Percentiles rank a stretch among this genome's conserved stretches.
Conservation (phyloP, 306 rosid genomes). For the Quercus gilva region DNA sequence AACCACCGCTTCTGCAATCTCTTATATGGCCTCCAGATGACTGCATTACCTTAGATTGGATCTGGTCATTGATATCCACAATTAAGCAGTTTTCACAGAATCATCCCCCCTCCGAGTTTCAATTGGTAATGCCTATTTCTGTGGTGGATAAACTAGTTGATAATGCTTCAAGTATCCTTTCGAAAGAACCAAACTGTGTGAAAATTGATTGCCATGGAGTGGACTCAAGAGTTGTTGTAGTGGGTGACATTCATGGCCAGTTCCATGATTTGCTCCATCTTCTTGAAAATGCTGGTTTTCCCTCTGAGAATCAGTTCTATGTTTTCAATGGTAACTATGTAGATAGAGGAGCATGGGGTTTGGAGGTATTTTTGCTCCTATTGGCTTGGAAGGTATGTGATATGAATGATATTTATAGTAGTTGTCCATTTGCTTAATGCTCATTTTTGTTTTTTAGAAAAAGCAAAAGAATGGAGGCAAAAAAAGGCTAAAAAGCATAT, state of each 20-base stretch:
- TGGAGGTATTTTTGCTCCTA: slow-evolving; percentile 80
- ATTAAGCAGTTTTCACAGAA: slow-evolving; percentile 51
- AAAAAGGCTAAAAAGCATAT: background rate
- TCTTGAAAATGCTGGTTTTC: slow-evolving; percentile 58
- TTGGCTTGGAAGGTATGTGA: slow-evolving; percentile 88
- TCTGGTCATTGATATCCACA: slow-evolving; percentile 57
- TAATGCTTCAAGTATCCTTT: slow-evolving; percentile 52
- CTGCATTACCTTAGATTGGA: slow-evolving; percentile 69
- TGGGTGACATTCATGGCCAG: slow-evolving; percentile 84
- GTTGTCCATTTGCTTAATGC: background rate
- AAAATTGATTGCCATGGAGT: slow-evolving; percentile 61
- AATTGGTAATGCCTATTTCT: slow-evolving; percentile 41
- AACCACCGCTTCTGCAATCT: slow-evolving; percentile 38
- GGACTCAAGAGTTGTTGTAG: slow-evolving; percentile 70
- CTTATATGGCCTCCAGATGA: slow-evolving; percentile 70
- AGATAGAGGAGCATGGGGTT: slow-evolving; percentile 74
- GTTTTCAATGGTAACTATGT: slow-evolving; percentile 90
- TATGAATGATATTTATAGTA: background rate
- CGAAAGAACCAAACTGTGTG: slow-evolving; percentile 75
- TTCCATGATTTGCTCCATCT: slow-evolving; percentile 70
- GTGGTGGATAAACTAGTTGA: slow-evolving; percentile 55
- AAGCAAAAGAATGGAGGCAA: background rate
- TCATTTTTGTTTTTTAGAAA: background rate
- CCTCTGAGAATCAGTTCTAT: slow-evolving; percentile 69
- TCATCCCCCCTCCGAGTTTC: slow-evolving; percentile 49